Percentiles rank a stretch among this genome's conserved stretches.
These are phyloP conservation scores for Coprinellus aureogranulatus DNA, from an alignment of 768 basidiomycete genomes.

Conservation along the genomic window DNA sequence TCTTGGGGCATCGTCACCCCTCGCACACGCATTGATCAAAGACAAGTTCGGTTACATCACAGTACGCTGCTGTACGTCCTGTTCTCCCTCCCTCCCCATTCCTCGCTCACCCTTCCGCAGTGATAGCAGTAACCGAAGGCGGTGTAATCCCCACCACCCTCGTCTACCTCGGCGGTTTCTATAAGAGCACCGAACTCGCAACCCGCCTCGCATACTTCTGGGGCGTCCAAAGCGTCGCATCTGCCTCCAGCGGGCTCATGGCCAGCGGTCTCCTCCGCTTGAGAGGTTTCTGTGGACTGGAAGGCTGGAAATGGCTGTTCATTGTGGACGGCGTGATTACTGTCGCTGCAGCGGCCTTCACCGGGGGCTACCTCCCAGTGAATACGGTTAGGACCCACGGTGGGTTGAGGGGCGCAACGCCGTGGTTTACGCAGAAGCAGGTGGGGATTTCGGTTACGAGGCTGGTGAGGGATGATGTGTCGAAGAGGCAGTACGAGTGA, in stretches of 20 bases:
- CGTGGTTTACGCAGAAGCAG: conserved; percentile 36
- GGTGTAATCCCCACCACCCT: conserved; percentile 40
- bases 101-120: conserved; percentile 13
- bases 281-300: conserved; percentile 31
- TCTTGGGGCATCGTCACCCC: conserved; percentile 38
- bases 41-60: conserved; percentile 36
- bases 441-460: conserved; percentile 35
- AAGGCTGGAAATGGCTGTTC: conserved; percentile 44
- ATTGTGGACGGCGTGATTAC: conserved; percentile 40
- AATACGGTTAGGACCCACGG: conserved; percentile 27
- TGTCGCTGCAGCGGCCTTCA: conserved; percentile 26
- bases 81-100: neutral
- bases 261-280: conserved; percentile 38
- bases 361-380: conserved; percentile 37
- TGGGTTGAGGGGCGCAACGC: conserved; percentile 29
- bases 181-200: conserved; percentile 42
- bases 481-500: conserved; percentile 38
- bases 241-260: conserved; percentile 41
- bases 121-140: conserved; percentile 41
- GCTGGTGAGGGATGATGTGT: conserved; percentile 35
- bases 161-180: conserved; percentile 42
- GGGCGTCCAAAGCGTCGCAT: conserved; percentile 36
- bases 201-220: conserved; percentile 43
- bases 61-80: conserved; percentile 31
- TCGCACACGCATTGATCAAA: conserved; percentile 34